These are phyloP conservation scores for Leccinum fibrillosum DNA, from an alignment of 768 basidiomycete species.

Conservation along the genomic window DNA sequence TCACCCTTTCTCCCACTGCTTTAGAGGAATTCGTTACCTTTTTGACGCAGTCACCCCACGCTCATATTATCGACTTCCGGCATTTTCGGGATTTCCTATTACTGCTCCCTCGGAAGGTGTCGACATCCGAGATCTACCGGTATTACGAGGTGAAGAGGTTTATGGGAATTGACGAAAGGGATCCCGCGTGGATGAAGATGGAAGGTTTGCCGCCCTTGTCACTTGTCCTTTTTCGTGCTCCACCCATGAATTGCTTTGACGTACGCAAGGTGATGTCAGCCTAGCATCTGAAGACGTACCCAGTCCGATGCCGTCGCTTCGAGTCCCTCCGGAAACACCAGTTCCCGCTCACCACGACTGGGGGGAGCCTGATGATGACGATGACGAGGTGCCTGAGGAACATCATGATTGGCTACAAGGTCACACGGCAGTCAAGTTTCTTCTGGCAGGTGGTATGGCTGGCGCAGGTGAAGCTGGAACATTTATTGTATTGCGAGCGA, in stretches of 20 bases:
- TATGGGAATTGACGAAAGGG: slow-evolving; percentile 72
- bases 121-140: slow-evolving; percentile 80
- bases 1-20: slow-evolving; percentile 64
- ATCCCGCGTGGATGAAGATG: slow-evolving; percentile 80
- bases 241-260: slow-evolving; percentile 23
- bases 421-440: slow-evolving; percentile 78
- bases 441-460: slow-evolving; percentile 91
- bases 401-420: slow-evolving; percentile 61
- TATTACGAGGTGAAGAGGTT: slow-evolving; percentile 72
- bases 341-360: slow-evolving; percentile 26
- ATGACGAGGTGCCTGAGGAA: slow-evolving; percentile 57
- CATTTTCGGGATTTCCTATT: slow-evolving; percentile 91
- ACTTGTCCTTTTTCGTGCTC: slow-evolving; percentile 11
- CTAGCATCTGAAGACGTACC: slow-evolving; percentile 75
- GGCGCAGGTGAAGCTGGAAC: slow-evolving; percentile 79
- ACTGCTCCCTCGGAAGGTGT: slow-evolving; percentile 77
- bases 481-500: background rate
- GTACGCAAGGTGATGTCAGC: slow-evolving; percentile 65
- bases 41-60: slow-evolving; percentile 69
- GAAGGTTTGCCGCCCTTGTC: slow-evolving; percentile 56
- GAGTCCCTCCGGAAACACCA: slow-evolving; percentile 11
- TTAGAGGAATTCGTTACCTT: slow-evolving; percentile 78
- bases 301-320: slow-evolving; percentile 29
- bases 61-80: slow-evolving; percentile 69
- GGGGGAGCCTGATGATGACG: slow-evolving; percentile 50